Evolutionary conservation across 1,284 basidiomycete genomes (phyloP).

Genomic region (Takashimella tepidaria): DNA sequence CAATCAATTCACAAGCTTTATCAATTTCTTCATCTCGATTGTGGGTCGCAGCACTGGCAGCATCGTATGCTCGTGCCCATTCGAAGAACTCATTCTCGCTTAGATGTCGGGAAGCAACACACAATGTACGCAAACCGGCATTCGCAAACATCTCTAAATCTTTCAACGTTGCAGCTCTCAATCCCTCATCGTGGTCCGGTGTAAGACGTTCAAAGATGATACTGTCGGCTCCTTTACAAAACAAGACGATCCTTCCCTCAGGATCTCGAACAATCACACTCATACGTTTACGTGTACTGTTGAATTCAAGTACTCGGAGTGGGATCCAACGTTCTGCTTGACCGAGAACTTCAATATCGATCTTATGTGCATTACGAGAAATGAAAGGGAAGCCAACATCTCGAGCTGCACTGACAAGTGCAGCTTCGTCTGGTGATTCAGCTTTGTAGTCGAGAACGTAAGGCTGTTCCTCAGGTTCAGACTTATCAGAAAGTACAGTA

Average conservation of each 20-base stretch:
- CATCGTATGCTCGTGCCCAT: slow-evolving; percentile 79
- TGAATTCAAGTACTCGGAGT: slow-evolving; percentile 85
- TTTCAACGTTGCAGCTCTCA: slow-evolving; percentile 72
- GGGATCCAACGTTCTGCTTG: slow-evolving; percentile 74
- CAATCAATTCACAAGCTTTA: slow-evolving; percentile 75
- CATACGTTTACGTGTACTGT: slow-evolving; percentile 90
- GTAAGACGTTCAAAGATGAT: slow-evolving; percentile 85
- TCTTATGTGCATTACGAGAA: slow-evolving; percentile 62
- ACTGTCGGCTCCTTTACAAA: slow-evolving; percentile 95
- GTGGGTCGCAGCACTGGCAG: slow-evolving; percentile 65
- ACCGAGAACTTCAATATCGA: slow-evolving; percentile 90
- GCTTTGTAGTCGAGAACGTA: slow-evolving; percentile 84
- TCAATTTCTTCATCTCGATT: slow-evolving; percentile 89
- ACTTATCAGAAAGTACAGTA: slow-evolving; percentile 70
- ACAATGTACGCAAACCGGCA: slow-evolving; percentile 82
- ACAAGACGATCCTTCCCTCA: slow-evolving; percentile 73
- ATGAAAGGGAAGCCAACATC: slow-evolving; percentile 92
- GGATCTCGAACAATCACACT: slow-evolving; percentile 79
- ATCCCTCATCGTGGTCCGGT: slow-evolving; percentile 62
- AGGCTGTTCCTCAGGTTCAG: slow-evolving; percentile 61
- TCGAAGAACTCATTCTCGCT: slow-evolving; percentile 74
- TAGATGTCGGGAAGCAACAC: slow-evolving; percentile 77
- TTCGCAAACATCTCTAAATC: slow-evolving; percentile 95
- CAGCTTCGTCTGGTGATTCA: slow-evolving; percentile 84
- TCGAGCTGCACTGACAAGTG: slow-evolving; percentile 82